Base-by-base conservation (phyloP, 2,329 filamentous ascomycete genomes). In the Xylariaceae sp. region DNA sequence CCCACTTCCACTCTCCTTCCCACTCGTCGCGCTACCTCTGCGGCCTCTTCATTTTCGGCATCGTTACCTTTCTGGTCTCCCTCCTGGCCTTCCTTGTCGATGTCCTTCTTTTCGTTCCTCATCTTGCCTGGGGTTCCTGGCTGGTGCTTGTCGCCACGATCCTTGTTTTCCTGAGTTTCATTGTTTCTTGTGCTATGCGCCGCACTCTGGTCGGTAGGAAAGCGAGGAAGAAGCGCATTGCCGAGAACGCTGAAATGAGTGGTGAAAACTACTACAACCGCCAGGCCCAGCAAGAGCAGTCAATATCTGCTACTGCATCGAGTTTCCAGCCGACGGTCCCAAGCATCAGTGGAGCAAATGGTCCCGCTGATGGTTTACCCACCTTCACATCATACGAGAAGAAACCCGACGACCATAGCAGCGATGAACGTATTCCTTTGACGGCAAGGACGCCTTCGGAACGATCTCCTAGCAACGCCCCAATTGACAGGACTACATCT, bases 231-330 rank as follows among this genome's bases (percentile, higher is more conserved):
- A 88, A 85, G 72, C 82, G 89, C 37, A 94, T 97, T 62, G 89
- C 83, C 2, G 87, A 94, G 66, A 95, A 97, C 63, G 88, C 91
- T 6, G 91, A 97, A 64, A 97, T 97, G 91, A 97, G 88, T 64
- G 92, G 92, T 22, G 83, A 93, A 59, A 93, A 91, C 62, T 96
- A 86, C 64, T 96, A 94, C 67, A 86, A 84, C 59, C 77, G 84
- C 48, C 80, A 85, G 66, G 76, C 72, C 29, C 75, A 80, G 50
- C 68, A 72, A 40, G 76, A 81, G 5, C 4, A 32, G 49, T 62
- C 73, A 27, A 58, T 67, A 32, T 64, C 68, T 6, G 64, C 65
- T 7, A 61, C 64, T 3, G 63, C 69, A 4, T 61, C 63, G 5
- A 64, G 69, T 23, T 68, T 74, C 51, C 76, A 85, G 51, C 78